Base-by-base conservation (phyloP, 768 basidiomycete genomes). In the Xerocomellus chrysenteron region DNA sequence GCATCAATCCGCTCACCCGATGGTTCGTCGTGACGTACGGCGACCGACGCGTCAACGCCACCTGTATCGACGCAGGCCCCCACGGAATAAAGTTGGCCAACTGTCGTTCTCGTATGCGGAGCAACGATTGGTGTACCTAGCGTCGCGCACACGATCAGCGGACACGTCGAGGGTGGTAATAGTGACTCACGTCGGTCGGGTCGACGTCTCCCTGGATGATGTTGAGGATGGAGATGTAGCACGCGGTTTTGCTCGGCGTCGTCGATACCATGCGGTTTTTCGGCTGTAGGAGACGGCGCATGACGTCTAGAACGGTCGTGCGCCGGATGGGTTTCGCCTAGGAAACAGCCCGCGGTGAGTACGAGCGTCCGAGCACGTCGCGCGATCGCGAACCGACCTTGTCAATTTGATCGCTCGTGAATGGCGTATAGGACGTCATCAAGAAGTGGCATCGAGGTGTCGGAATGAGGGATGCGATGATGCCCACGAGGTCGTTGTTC, bases 131-230 rank as follows among this genome's bases (percentile, higher is more conserved):
- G 68, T 99, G 97, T 11, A 97, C 92, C 94, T 97, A 32, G 45
- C 26, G 21, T 33, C 39, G 44, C 21, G 14, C 3, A 19, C 6
- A 19, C 28, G 28, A 28, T 28, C 56, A 55, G 35, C 40, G n/a
- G 1, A 28, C 6, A 21, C 21, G 21, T 28, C 28, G 6, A 28
- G 5, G 28, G 28, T 6, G 5, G 28, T 28, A 3, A 28, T 5
- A 0, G 28, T 7, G 28, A 28, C 63, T 58, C 68, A 95, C 96
- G 72, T 98, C 97, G 17, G 93, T 96, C 2, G 97, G 95, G 68
- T 99, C 97, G 6, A 99, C 94, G 61, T 99, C 95, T 19, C 96
- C 96, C 73, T 97, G 94, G 53, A 99, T 99, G 69, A 99, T 97
- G 73, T 98, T 98, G 64, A 99, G 79, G 64, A 94, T 95, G 26